Base-by-base conservation (phyloP, 2,329 filamentous ascomycete genomes). In the Paraphoma chrysanthemicola region DNA sequence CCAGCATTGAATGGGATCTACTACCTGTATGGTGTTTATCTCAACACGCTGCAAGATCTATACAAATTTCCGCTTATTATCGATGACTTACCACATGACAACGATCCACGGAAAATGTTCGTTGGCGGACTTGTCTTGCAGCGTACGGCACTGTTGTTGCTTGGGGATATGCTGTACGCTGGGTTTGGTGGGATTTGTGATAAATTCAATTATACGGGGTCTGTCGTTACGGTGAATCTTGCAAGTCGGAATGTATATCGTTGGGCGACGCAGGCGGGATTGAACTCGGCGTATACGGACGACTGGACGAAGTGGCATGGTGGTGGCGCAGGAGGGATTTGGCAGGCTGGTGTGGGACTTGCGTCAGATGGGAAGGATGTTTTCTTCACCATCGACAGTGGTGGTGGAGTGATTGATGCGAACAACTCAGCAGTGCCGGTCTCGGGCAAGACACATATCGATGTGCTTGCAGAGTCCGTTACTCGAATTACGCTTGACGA, bases 171-270 rank as follows among this genome's bases (percentile, higher is more conserved):
- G 43, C 72, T 86, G 6, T 85, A 85, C 51, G 82, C 79, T 0
- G 83, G 78, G 0, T 86, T 86, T 57, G 84, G 82, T 0, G 84
- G 82, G 9, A 81, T 86, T 57, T 86, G 84, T 48, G 84, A 85
- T 23, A 77, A 82, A 53, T 86, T 81, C 67, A 84, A 86, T 64
- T 85, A 85, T 58, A 85, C 83, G 1, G 63, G 65, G n/a, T 53
- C 53, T 2, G 30, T 68, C n/a, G 59, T 68, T 1, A 59, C 63
- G 23, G 54, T 66, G 6, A 62, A 67, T 23, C 51, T 68, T 12
- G 55, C 55, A 2, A 62, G 59, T 8, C 51, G 56, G 14, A 52
- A 33, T 33, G 50, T 54, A 11, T 59, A 64, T 46, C 57, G 55
- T 2, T 66, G 63, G 63, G 57, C 56, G 1, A 66, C 63, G 17